phyloP scores from a whole-genome alignment of 768 basidiomycete genomes.

The Amanita phalloides region DNA sequence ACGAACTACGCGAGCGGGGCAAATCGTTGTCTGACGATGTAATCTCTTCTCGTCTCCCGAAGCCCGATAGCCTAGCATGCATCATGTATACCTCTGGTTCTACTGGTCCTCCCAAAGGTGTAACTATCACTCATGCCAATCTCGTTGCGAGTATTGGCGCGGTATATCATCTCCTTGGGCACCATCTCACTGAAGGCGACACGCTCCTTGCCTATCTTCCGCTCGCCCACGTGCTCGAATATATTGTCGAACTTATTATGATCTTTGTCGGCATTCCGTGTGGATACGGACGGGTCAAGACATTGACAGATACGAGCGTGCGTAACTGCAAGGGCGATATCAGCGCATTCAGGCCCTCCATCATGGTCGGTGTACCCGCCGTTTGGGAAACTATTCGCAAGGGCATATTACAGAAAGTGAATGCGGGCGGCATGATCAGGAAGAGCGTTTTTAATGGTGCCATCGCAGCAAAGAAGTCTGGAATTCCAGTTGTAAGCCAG shows the following conservation, averaged over 20 bases:
- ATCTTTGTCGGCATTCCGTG: conserved; percentile 68
- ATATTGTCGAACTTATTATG: conserved; percentile 78
- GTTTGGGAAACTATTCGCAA: conserved; percentile 98
- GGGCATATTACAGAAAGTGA: conserved; percentile 79
- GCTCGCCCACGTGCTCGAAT: conserved; percentile 92
- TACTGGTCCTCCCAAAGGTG: conserved; percentile 93
- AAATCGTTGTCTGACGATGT: conserved; percentile 39
- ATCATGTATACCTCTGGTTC: conserved; percentile 77
- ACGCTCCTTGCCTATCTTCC: conserved; percentile 86
- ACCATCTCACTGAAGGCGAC: conserved; percentile 49
- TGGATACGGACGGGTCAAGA: conserved; percentile 93
- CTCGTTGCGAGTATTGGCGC: conserved; percentile 81
- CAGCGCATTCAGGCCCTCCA: conserved; percentile 68
- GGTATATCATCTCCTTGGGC: conserved; percentile 61
- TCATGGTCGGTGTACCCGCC: conserved; percentile 92
- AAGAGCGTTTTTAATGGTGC: conserved; percentile 76
- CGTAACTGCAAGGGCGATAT: conserved; percentile 84
- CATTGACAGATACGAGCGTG: conserved; percentile 89
- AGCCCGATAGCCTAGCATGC: conserved; percentile 31
- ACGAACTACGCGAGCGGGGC: conserved; percentile 65
- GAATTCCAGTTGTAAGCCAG: conserved; percentile 50
- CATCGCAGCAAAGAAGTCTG: conserved; percentile 60
- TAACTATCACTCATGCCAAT: conserved; percentile 80
- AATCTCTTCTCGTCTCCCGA: conserved; percentile 37
- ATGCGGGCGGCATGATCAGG: conserved; percentile 53